Evolutionary conservation across 1,139 yeast species (phyloP), one percentile per base, ranked within the genome.

Genomic region (Dujonia santamariae): DNA sequence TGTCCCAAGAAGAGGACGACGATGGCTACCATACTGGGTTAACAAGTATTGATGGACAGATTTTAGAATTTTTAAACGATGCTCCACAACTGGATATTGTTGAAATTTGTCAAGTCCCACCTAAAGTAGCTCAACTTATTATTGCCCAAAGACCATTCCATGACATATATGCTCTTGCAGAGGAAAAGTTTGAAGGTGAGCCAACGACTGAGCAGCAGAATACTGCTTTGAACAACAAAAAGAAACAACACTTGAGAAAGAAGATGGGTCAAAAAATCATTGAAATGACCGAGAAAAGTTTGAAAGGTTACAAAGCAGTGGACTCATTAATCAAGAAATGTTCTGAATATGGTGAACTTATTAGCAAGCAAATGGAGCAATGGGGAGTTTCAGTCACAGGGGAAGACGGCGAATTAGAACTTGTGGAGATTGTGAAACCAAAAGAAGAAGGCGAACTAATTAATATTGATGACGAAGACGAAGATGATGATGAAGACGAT

Each of bases 281-380:
- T 18, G 95, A 85, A 41, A 82, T 75, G 22, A 75, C 87, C 6
- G 75, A 74, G 37, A 63, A 69, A 41, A 81, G 90, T 15, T 67
- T 92, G 44, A 77, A 79, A 47, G 98, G 98, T 3, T 94, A 92
- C 54, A 83, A 81, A 42, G 97, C 98, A 0, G 96, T 92, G 25
- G 97, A 92, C 50, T 83, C 95, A 17, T 67, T 94, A 46, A 86
- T 94, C 39, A 79, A 80, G 44, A 77, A 80, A 46, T 94, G 99
- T 61, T 80, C 90, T 9, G 75, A 76, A 19, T 81, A 85, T 44
- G 96, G 97, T 35, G 66, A 70, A 7, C 61, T 67, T 9, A 85
- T 94, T 37, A 72, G 88, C 2, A 58, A 64, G 7, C 95, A 87
- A 43, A 86, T 92, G 66, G 68, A 69, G 32, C 67, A 72, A 40